Evolutionary conservation across 768 basidiomycete species (phyloP).

Genomic region (Russula lepida): DNA sequence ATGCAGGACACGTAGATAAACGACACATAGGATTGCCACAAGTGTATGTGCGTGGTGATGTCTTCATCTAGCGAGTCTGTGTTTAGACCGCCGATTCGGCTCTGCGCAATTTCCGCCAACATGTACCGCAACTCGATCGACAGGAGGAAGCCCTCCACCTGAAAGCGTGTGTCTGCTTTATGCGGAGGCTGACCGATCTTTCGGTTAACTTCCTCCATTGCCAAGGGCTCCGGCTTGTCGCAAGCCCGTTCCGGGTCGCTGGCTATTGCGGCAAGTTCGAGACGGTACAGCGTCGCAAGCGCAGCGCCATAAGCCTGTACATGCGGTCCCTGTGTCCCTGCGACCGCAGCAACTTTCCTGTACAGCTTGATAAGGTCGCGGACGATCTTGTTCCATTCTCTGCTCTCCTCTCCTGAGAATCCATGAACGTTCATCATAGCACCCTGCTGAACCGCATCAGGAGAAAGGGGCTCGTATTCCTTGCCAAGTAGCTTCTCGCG

Average conservation of each 20-base stretch:
- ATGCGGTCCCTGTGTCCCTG: constrained; percentile 27
- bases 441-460: neutral
- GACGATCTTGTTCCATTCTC: constrained; percentile 24
- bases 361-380: constrained; percentile 23
- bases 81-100: constrained; percentile 21
- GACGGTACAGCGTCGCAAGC: constrained; percentile 27
- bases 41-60: constrained; percentile 7
- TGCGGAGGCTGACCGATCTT: constrained; percentile 31
- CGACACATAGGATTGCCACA: constrained; percentile 22
- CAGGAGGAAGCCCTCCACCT: constrained; percentile 30
- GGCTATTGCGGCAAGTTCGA: constrained; percentile 24
- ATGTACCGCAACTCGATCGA: constrained; percentile 31
- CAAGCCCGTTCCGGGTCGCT: constrained; percentile 20
- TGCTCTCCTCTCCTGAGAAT: constrained; percentile 19
- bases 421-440: constrained; percentile 21
- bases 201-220: constrained; percentile 25
- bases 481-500: neutral
- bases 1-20: constrained; percentile 26
- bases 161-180: constrained; percentile 30
- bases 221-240: constrained; percentile 25
- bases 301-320: constrained; percentile 30
- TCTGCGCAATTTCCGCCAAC: constrained; percentile 28
- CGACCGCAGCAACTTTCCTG: constrained; percentile 22
- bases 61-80: neutral
- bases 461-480: constrained; percentile 21